Evolutionary conservation across 2,329 filamentous ascomycete genomes (phyloP).

Genomic region (Alternaria rosae): DNA sequence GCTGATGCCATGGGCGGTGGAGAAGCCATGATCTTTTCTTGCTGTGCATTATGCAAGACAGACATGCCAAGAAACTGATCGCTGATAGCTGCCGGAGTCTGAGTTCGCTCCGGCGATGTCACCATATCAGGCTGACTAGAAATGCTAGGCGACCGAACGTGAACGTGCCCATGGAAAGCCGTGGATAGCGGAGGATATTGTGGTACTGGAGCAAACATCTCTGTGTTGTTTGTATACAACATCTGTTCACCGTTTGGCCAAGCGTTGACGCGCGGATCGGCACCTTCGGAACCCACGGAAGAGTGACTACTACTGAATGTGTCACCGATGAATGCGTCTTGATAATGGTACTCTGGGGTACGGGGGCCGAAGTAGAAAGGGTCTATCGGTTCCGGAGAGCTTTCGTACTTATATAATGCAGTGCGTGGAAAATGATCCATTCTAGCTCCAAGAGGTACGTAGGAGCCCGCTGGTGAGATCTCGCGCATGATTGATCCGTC

Average conservation of each 20-base stretch:
- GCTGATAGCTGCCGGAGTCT: constrained; percentile 34
- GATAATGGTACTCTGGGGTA: constrained; percentile 46
- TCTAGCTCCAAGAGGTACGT: constrained; percentile 36
- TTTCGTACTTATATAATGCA: constrained; percentile 39
- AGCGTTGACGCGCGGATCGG: constrained; percentile 32
- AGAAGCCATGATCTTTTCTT: constrained; percentile 34
- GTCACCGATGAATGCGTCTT: constrained; percentile 40
- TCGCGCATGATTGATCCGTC: constrained; percentile 47
- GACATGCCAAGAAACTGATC: constrained; percentile 36
- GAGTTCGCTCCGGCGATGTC: constrained; percentile 30
- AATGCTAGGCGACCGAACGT: constrained; percentile 38
- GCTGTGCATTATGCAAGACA: constrained; percentile 29
- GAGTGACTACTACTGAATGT: constrained; percentile 44
- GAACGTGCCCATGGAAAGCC: constrained; percentile 33
- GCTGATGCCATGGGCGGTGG: constrained; percentile 34
- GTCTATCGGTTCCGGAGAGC: constrained; percentile 47
- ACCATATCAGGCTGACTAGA: constrained; percentile 46
- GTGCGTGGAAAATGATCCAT: constrained; percentile 45
- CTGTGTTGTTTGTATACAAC: constrained; percentile 37
- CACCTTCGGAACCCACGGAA: constrained; percentile 41
- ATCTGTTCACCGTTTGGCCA: constrained; percentile 46
- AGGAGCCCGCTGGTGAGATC: constrained; percentile 43
- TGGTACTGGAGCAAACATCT: constrained; percentile 37
- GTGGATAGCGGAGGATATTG: constrained; percentile 33
- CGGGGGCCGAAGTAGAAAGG: constrained; percentile 46